Base-by-base conservation (phyloP, 495 filamentous ascomycete species). In the Cenococcum geophilum region DNA sequence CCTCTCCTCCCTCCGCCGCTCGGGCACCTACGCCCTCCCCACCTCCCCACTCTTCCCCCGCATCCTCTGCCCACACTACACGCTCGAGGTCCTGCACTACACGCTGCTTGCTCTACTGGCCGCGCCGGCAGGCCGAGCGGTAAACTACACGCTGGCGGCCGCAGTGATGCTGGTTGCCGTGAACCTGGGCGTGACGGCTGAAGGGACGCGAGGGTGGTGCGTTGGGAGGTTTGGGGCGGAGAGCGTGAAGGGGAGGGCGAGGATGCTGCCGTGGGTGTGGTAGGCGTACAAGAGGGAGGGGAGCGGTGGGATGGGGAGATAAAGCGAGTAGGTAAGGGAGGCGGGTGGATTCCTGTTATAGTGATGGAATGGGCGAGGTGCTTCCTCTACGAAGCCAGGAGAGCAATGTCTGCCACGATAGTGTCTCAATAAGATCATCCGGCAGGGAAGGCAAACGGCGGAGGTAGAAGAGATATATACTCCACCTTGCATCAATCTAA, bases 11-110 rank as follows among this genome's bases (percentile, higher is more conserved):
- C 76, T 97, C 42, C 62, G 59, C 25, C 49, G 25, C 20, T 52
- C 23, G 6, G 12, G 53, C 20, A 55, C 89, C 64, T 97, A 97
- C 71, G 87, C 86, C 18, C 75, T 97, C 2, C 93, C 93, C 1
- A 69, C 73, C 25, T 83, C 86, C 66, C 85, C 86, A 4, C 68
- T 87, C 42, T 98, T 97, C 69, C 76, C 75, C 40, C 74, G 69
- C 34, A 64, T 92, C 18, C 75, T 96, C 10, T 95, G 86, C 62
- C 91, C 95, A n/a, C 93, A 97, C 75, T 98, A 97, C 72, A 86
- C 86, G 0, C 87, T 86, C 50, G 95, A 97, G 71, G 91, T 89
- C 68, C 52, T 88, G 1, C 83, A 96, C 59, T 97, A 97, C 68
- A 63, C 91, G 27, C 82, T 85, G n/a, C 72, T 97, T 61, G 81